Percentiles rank a stretch among this genome's conserved stretches.
These are phyloP conservation scores for Cylindrotheca closterium DNA, from an alignment of 108 stramenopile species.

Conservation along the genomic window DNA sequence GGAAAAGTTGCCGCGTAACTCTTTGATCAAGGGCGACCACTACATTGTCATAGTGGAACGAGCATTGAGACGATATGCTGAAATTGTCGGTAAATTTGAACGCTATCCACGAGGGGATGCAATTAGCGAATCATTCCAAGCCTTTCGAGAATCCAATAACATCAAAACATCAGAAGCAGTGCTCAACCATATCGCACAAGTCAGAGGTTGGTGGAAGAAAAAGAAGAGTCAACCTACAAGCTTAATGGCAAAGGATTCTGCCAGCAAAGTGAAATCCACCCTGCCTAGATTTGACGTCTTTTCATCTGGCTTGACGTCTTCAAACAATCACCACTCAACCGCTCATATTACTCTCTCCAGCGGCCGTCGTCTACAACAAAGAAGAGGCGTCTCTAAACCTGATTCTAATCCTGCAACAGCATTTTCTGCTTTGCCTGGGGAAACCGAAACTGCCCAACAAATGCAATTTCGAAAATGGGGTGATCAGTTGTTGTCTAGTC, in stretches of 20 bases:
- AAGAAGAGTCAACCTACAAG: not conserved
- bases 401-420: not conserved
- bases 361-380: not conserved
- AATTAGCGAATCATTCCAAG: not conserved
- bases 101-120: not conserved
- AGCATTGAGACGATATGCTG: slow-evolving; percentile 17
- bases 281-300: not conserved
- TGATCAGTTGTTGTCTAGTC: slow-evolving; percentile 3
- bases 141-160: slow-evolving; percentile 10
- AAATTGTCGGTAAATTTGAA: slow-evolving; percentile 17
- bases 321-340: not conserved
- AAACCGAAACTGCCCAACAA: not conserved
- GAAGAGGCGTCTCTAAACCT: not conserved
- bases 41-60: slow-evolving; percentile 7
- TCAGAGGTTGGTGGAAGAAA: slow-evolving; percentile 15
- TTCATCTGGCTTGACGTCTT: not conserved
- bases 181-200: not conserved
- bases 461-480: slow-evolving; percentile 25
- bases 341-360: not conserved
- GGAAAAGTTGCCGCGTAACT: slow-evolving; percentile 4
- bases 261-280: not conserved
- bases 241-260: slow-evolving; percentile 1
- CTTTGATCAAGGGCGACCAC: slow-evolving; percentile 4
- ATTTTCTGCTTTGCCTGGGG: no score
- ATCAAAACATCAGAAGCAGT: slow-evolving; percentile 9